Conservation (phyloP, 2,329 filamentous ascomycete genomes). For the Mollisiaceae sp. region DNA sequence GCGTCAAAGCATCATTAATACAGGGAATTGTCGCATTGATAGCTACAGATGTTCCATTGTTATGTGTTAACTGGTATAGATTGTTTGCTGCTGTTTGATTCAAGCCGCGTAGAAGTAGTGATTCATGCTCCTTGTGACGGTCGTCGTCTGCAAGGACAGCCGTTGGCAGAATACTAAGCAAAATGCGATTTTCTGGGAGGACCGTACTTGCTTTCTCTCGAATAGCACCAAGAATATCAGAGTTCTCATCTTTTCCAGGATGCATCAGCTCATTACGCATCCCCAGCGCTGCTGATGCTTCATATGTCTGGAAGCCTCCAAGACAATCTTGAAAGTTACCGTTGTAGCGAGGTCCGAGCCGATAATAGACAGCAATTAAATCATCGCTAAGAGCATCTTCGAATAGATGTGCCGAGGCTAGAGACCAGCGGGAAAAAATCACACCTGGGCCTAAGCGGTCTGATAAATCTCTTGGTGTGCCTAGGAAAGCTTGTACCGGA, state of each 20-base stretch:
- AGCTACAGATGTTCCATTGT: conserved; percentile 77
- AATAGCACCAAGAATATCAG: conserved; percentile 89
- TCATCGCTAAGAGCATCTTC: conserved; percentile 90
- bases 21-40: conserved; percentile 88
- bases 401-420: conserved; percentile 88
- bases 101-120: conserved; percentile 75
- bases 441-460: conserved; percentile 74
- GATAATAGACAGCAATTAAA: conserved; percentile 86
- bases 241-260: conserved; percentile 86
- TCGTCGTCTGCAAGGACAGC: conserved; percentile 84
- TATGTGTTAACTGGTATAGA: conserved; percentile 71
- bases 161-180: conserved; percentile 82
- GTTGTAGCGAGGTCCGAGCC: conserved; percentile 87
- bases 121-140: conserved; percentile 71
- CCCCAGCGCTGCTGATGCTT: conserved; percentile 87
- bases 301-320: conserved; percentile 95
- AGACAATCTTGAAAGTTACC: conserved; percentile 97
- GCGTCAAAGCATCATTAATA: conserved; percentile 86
- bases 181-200: conserved; percentile 78
- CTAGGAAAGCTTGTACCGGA: conserved; percentile 88
- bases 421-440: conserved; percentile 81
- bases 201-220: conserved; percentile 82
- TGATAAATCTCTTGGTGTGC: conserved; percentile 88
- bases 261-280: conserved; percentile 90
- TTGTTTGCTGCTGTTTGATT: conserved; percentile 73